phyloP scores from a whole-genome alignment of 2,329 filamentous ascomycete genomes.

The Onygenales sp. region DNA sequence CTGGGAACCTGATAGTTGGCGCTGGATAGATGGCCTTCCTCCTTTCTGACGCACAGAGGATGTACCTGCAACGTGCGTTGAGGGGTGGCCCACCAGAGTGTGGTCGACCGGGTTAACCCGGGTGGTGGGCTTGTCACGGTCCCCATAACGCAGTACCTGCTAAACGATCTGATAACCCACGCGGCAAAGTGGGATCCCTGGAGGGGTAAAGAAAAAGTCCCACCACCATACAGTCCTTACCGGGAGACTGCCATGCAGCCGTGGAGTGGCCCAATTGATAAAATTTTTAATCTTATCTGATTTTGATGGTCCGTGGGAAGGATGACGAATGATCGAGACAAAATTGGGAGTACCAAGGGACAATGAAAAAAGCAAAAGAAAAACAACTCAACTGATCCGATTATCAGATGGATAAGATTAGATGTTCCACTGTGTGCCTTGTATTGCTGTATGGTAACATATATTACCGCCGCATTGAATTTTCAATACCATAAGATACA shows the following conservation, averaged over 20 bases:
- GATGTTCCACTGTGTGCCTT: not conserved
- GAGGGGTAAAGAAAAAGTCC: not conserved
- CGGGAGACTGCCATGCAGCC: no score
- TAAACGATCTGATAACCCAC: not conserved
- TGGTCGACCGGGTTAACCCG: no score
- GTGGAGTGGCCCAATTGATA: not conserved
- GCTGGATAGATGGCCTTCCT: no score
- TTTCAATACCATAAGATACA: not conserved
- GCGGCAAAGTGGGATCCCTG: not conserved
- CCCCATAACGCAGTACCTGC: not conserved
- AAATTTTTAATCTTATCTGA: not conserved
- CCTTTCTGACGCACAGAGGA: no score
- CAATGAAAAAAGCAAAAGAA: not conserved
- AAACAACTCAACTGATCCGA: not conserved
- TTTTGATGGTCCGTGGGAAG: not conserved
- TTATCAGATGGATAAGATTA: not conserved
- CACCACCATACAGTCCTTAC: not conserved
- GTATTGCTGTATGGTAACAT: not conserved
- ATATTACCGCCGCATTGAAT: not conserved
- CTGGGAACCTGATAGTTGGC: no score
- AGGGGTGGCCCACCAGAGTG: no score
- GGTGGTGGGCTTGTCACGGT: not conserved
- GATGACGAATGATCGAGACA: no score
- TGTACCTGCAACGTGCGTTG: no score
- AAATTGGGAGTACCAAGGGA: no score